Evolutionary conservation across 1,139 yeast genomes (phyloP).

Genomic region (Candida glucosophila): DNA sequence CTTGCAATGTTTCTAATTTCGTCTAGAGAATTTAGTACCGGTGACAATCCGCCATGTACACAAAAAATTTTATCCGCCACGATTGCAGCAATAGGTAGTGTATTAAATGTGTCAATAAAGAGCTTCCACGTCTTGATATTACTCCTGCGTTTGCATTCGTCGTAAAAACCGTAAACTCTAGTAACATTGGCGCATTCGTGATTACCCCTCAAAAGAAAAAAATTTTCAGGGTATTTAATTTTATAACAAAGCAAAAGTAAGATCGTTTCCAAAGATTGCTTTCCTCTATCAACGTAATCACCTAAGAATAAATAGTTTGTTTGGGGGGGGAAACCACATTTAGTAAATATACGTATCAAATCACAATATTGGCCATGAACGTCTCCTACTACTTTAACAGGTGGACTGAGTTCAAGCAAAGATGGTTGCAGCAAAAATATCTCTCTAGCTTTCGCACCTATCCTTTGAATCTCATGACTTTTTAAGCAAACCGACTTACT

Average conservation of each 20-base stretch:
- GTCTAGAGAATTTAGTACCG: slow-evolving; percentile 83
- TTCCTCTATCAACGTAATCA: slow-evolving; percentile 82
- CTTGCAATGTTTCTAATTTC: slow-evolving; percentile 86
- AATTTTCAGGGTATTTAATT: slow-evolving; percentile 75
- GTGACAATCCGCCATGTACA: slow-evolving; percentile 95
- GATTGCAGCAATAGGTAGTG: slow-evolving; percentile 89
- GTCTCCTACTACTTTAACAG: slow-evolving; percentile 83
- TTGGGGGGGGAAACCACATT: slow-evolving; percentile 75
- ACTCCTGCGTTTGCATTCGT: slow-evolving; percentile 67
- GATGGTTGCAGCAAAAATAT: slow-evolving; percentile 73
- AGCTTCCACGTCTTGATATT: slow-evolving; percentile 90
- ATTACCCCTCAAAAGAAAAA: slow-evolving; percentile 76
- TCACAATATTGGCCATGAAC: slow-evolving; percentile 81
- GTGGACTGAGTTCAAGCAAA: slow-evolving; percentile 66
- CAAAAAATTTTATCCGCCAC: slow-evolving; percentile 96
- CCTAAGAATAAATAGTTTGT: slow-evolving; percentile 75
- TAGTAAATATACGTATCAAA: slow-evolving; percentile 61
- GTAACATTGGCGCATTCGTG: slow-evolving; percentile 83
- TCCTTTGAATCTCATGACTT: slow-evolving; percentile 74
- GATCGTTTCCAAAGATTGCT: slow-evolving; percentile 75
- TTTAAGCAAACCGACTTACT: slow-evolving; percentile 85
- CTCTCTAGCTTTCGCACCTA: slow-evolving; percentile 67
- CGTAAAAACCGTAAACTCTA: slow-evolving; percentile 80
- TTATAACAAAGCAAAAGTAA: slow-evolving; percentile 64
- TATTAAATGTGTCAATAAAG: slow-evolving; percentile 88